phyloP scores from a whole-genome alignment of 2,329 filamentous ascomycete species.

The Beauveria medogensis region DNA sequence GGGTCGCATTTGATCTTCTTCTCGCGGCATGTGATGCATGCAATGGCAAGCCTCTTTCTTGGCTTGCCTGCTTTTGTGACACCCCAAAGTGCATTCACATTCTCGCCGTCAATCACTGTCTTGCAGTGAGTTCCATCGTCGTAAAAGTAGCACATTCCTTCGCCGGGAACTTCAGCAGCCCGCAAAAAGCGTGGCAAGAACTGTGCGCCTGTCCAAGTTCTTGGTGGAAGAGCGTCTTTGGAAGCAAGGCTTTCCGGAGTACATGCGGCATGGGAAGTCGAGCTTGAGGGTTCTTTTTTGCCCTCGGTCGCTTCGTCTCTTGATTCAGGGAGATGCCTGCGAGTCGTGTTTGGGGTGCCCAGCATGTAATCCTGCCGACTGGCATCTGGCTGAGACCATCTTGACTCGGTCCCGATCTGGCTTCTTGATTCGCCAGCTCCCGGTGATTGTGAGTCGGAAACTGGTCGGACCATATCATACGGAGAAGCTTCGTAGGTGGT shows the following conservation, averaged over 20 bases:
- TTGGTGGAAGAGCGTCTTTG: conserved; percentile 56
- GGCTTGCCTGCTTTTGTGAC: conserved; percentile 92
- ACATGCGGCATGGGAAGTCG: conserved; percentile 22
- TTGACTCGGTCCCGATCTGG: conserved; percentile 28
- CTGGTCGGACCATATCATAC: conserved; percentile 28
- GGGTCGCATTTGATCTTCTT: conserved; percentile 98
- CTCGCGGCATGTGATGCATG: conserved; percentile 87
- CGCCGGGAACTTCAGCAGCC: conserved; percentile 61
- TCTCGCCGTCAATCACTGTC: conserved; percentile 75
- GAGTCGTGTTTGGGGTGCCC: conserved; percentile 29
- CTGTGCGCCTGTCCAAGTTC: conserved; percentile 62
- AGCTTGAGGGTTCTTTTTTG: conserved; percentile 18
- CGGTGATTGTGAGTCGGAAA: conserved; percentile 38
- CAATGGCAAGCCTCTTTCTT: conserved; percentile 80
- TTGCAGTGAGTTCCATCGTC: conserved; percentile 79
- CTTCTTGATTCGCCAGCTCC: conserved; percentile 31
- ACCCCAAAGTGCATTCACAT: conserved; percentile 86
- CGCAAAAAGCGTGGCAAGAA: conserved; percentile 59
- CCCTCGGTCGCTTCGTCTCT: conserved; percentile 25
- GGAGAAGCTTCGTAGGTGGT: conserved; percentile 33
- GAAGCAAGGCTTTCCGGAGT: conserved; percentile 29
- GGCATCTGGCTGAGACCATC: conserved; percentile 34
- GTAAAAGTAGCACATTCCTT: conserved; percentile 78
- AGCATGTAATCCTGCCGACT: conserved; percentile 38
- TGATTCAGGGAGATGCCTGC: conserved; percentile 28